These are phyloP conservation scores for Fragilaria radians DNA, from an alignment of 108 stramenopile species.

Conservation along the genomic window DNA sequence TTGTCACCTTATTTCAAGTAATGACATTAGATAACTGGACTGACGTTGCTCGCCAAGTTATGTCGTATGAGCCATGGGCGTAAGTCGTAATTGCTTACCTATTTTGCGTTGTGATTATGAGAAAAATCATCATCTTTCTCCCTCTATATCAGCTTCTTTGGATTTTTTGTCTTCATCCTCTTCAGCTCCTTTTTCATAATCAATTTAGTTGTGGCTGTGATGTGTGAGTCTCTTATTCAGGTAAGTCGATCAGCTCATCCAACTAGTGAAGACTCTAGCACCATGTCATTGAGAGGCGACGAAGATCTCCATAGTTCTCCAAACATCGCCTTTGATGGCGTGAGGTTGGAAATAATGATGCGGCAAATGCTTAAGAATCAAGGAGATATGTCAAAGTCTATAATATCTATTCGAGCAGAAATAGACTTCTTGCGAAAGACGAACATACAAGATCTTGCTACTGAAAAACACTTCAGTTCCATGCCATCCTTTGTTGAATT, in stretches of 20 bases:
- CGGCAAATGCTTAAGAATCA: not conserved
- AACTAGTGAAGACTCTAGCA: not conserved
- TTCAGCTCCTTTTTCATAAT: constrained; percentile 66
- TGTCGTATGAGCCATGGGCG: constrained; percentile 40
- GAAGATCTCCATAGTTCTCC: no score
- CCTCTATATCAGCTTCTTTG: not conserved
- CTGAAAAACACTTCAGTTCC: no score
- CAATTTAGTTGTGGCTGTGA: constrained; percentile 75
- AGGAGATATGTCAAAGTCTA: not conserved
- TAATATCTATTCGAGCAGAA: not conserved
- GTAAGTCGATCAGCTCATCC: constrained; percentile 6
- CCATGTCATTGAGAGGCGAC: not conserved
- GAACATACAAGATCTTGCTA: no score
- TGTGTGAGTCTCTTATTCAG: constrained; percentile 59
- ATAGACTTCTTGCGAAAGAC: no score
- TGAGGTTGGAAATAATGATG: not conserved
- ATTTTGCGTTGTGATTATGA: no score
- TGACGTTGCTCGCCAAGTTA: constrained; percentile 31
- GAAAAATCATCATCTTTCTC: not conserved
- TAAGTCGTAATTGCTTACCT: no score
- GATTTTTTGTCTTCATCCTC: constrained; percentile 34
- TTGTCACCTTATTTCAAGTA: constrained; percentile 51
- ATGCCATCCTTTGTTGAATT: no score
- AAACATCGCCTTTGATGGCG: not conserved
- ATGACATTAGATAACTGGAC: constrained; percentile 65